Evolutionary conservation across 2,329 filamentous ascomycete genomes (phyloP).

Genomic region (Cryphonectria naterciae): DNA sequence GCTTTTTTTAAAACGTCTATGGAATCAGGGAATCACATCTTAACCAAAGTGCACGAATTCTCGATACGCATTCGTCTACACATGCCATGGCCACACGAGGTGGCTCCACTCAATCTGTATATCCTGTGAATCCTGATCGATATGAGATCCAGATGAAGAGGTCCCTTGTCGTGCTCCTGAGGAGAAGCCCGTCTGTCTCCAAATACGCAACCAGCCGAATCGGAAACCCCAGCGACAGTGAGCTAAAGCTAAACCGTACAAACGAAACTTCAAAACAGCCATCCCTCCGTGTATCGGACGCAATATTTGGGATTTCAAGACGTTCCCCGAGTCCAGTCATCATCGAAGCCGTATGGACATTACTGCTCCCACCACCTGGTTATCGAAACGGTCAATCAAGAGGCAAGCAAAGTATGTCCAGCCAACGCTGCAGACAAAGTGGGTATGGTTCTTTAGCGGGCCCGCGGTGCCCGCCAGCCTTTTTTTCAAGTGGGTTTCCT

Average conservation of each 20-base stretch:
- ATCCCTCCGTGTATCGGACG: neutral
- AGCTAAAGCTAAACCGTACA: neutral
- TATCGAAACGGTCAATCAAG: neutral
- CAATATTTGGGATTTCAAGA: neutral
- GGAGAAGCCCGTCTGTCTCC: neutral
- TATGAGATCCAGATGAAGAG: neutral
- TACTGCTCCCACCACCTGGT: neutral
- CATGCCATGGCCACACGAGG: neutral
- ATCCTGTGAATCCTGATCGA: neutral
- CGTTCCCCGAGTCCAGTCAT: neutral
- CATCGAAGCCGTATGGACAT: neutral
- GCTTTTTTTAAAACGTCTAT: neutral
- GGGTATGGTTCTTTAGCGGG: neutral
- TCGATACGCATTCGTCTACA: neutral
- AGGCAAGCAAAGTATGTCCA: neutral
- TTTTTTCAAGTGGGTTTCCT: neutral
- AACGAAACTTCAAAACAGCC: neutral
- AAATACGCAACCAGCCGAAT: neutral
- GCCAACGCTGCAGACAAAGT: neutral
- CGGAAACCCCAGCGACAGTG: neutral
- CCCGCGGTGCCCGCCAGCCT: neutral
- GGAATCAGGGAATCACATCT: neutral
- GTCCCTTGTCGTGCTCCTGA: neutral
- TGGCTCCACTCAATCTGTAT: neutral
- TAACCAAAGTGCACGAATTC: neutral